Evolutionary conservation across 2,329 filamentous ascomycete genomes (phyloP), one percentile per base, ranked within the genome.

Genomic region (Aspergillus ibericus): DNA sequence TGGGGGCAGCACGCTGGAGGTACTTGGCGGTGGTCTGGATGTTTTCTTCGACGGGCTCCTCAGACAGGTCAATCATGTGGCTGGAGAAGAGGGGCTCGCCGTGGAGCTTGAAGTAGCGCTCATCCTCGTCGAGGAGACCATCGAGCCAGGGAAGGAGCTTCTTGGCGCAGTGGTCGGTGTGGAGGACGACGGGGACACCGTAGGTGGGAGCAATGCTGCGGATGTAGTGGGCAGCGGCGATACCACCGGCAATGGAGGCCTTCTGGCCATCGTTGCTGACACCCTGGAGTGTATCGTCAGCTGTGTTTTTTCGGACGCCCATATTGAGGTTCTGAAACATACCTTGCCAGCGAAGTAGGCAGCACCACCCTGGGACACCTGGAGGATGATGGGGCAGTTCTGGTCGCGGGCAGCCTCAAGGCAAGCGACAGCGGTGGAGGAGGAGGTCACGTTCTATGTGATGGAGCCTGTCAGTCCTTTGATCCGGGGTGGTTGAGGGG

Each of bases 161-260:
- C 90, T 98, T 98, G 76, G 95, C 93, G 81, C 93, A 96, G 85
- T 98, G 95, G 79, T 99, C 95, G 76, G 93, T 96, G 87, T 97
- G 93, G 60, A 98, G 88, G 71, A 98, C 83, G 69, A 96, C 92
- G 72, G 93, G 93, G 67, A 98, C 82, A 69, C 89, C 92, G 81
- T 99, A 99, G 69, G 85, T 70, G 61, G 93, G 91, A 53, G 95
- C 92, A 71, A 98, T 81, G 68, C 90, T 83, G 75, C 93, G 91
- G 82, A 97, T 92, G 84, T 91, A 98, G 83, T 96, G 91, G 69
- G 95, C 95, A 70, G 85, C 93, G 64, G 95, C 93, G 66, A 98
- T 80, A 76, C 91, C 83, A 77, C 95, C 95, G 59, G 88, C 88
- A 75, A 99, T 90, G 67, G 92, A 96, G 62, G 92, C 93, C 71